Evolutionary conservation across 345 rosid genomes (phyloP), one percentile per base, ranked within the genome.

Genomic region (Populus nigra): DNA sequence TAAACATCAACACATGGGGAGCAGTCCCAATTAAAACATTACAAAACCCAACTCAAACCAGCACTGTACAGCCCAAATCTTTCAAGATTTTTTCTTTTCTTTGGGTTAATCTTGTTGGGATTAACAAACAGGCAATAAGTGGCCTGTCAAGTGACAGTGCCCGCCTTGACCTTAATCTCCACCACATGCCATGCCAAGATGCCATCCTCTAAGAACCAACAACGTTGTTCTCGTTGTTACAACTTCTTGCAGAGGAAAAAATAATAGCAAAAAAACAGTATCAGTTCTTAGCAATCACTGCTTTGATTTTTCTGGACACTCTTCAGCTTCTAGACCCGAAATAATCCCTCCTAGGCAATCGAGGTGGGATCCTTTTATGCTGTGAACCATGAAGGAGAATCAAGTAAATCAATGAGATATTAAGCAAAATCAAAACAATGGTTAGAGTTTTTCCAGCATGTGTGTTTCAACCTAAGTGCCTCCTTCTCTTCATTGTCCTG

Each of bases 371-470:
- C 63, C 23, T 4, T 57, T 8, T 57, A 2, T 55, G 45, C 5
- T 13, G 50, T 5, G 25, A 35, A 36, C 67, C 29, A 43, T 73
- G 57, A 45, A 5, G 17, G 69, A 66, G 27, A 31, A 31, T 41
- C 43, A 25, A 9, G 20, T 45, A 66, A 65, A 65, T 47, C 35
- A 47, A 73, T 73, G 76, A 61, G 65, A 68, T 39, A 8, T 45
- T 5, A 36, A 73, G 39, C 15, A 20, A 39, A 10, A 13, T 23
- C 53, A 25, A 69, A 76, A 82, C 73, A 76, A 91, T 87, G 93
- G 89, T 90, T 68, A 89, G 92, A 76, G 91, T 78, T 83, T 89
- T 93, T 84, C 86, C 90, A 73, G 69, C 74, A 80, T 84, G 91
- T 83, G 36, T 83, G 82, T n/a, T 80, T 39, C 93, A 90, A 59